Evolutionary conservation across 2,329 filamentous ascomycete genomes (phyloP), one percentile per base, ranked within the genome.

Genomic region (Neonectria magnoliae): DNA sequence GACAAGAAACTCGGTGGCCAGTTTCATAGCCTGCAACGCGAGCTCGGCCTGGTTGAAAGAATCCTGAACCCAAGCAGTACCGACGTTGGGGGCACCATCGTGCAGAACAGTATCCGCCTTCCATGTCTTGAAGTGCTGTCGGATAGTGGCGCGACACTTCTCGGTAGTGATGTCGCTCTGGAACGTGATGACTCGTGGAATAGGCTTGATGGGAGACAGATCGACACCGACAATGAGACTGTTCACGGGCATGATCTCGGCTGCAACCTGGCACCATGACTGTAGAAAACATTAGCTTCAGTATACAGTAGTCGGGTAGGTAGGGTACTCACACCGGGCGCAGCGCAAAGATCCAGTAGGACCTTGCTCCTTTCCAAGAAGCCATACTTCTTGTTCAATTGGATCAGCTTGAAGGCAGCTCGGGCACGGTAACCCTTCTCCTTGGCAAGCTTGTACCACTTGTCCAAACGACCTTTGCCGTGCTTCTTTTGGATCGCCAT

Each of bases 401-500:
- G 95, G 72, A 99, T 95, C 73, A 99, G 83, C 83, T 99, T 99
- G 87, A 98, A 98, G 61, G 96, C 94, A 73, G 96, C 94, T 87
- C 96, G 89, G 67, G 96, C 95, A 76, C 96, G 88, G 78, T 98
- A 99, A 68, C 96, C 96, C 81, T 98, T 98, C 80, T 99, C 96
- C 81, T 99, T 99, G 67, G 96, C 96, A 75, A 98, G 90, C 79
- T 94, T 95, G 83, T 98, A 99, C 93, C 94, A 98, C 82, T 98
- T 98, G 82, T 99, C 96, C 76, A 98, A 87, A 88, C 95, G 94
- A 81, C 95, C 95, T 84, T 98, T 98, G 83, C 94, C 95, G 83
- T 97, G 92, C 87, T 98, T 98, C 87, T 98, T 98, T 78, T 98
- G 93, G 76, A 98, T 95, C 76, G 93, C 94, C 96, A 98, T 98